Evolutionary conservation across 2,329 filamentous ascomycete species (phyloP).

Genomic region (Pseudogymnoascus sp.): DNA sequence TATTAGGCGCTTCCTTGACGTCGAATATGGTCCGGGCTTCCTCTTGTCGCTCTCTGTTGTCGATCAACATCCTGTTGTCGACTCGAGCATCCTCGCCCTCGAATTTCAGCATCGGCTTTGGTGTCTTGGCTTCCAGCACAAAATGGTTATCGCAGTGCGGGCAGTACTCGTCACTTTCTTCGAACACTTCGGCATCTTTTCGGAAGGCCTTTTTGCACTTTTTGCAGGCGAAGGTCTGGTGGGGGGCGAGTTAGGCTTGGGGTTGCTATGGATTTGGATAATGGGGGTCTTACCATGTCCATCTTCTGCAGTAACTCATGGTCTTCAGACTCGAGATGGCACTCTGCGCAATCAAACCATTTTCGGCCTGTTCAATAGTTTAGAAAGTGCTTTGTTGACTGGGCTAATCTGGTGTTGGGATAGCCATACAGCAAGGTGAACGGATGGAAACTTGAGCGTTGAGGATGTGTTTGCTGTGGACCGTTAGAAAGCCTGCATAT

Average conservation of each 20-base stretch:
- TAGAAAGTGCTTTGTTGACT: neutral
- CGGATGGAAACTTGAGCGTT: slow-evolving; percentile 97
- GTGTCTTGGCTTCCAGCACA: slow-evolving; percentile 79
- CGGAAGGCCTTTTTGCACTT: slow-evolving; percentile 99
- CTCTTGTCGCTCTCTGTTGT: slow-evolving; percentile 64
- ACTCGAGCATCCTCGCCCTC: slow-evolving; percentile 86
- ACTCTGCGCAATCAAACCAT: slow-evolving; percentile 98
- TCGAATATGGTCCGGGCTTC: slow-evolving; percentile 65
- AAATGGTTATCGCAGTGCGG: slow-evolving; percentile 99
- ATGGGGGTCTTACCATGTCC: slow-evolving; percentile 59
- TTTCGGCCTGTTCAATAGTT: slow-evolving; percentile 58
- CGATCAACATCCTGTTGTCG: slow-evolving; percentile 86
- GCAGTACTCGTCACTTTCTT: slow-evolving; percentile 97
- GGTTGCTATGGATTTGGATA: slow-evolving; percentile 1
- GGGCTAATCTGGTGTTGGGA: neutral
- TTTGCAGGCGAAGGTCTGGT: slow-evolving; percentile 77
- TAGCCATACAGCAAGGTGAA: slow-evolving; percentile 78
- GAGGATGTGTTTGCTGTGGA: slow-evolving; percentile 82
- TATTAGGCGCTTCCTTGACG: slow-evolving; percentile 65
- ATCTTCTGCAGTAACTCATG: slow-evolving; percentile 69
- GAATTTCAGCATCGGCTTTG: slow-evolving; percentile 74
- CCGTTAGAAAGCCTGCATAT: neutral
- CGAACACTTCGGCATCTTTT: slow-evolving; percentile 85
- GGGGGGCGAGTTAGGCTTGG: neutral
- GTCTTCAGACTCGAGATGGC: slow-evolving; percentile 73